Percentiles rank a stretch among this genome's conserved stretches.
Evolutionary conservation across 108 stramenopile species (phyloP).

Genomic region (Hondaea fermentalgiana): DNA sequence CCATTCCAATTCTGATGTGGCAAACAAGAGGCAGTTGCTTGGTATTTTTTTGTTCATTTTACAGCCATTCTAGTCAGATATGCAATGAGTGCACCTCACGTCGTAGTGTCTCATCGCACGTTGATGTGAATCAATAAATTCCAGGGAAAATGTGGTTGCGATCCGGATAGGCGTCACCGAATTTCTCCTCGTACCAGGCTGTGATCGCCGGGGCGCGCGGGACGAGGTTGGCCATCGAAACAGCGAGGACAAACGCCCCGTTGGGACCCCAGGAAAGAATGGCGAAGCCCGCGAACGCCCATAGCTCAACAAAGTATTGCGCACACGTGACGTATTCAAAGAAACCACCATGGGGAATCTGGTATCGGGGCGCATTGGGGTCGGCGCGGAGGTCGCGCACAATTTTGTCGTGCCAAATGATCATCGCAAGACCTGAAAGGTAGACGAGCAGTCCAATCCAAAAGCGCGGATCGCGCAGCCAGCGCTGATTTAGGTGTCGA

Average conservation of each 20-base stretch:
- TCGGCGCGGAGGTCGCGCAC: neutral
- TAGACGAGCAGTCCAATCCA: neutral
- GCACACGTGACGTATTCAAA: slow-evolving; percentile 45
- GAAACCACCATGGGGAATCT: slow-evolving; percentile 37
- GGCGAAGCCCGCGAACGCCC: slow-evolving; percentile 46
- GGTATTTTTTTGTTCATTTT: too few relatives aligned
- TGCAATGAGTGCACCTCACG: too few relatives aligned
- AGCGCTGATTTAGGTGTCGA: neutral
- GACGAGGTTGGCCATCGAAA: slow-evolving; percentile 35
- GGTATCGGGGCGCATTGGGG: neutral
- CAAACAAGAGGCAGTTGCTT: too few relatives aligned
- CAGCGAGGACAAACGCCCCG: slow-evolving; percentile 25
- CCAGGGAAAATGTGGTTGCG: neutral
- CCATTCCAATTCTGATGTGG: too few relatives aligned
- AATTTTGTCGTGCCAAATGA: slow-evolving; percentile 10
- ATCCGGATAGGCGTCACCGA: slow-evolving; percentile 28
- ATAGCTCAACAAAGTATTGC: slow-evolving; percentile 43
- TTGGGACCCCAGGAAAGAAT: slow-evolving; percentile 28
- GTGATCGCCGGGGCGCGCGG: slow-evolving; percentile 36
- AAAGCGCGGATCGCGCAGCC: neutral
- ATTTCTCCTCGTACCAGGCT: slow-evolving; percentile 40
- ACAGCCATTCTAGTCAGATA: too few relatives aligned
- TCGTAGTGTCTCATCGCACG: too few relatives aligned
- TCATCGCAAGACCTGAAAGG: neutral
- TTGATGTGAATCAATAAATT: neutral